Evolutionary conservation across 1,284 basidiomycete species (phyloP), one percentile per base, ranked within the genome.

Genomic region (Sanghuangporus sanghuang): DNA sequence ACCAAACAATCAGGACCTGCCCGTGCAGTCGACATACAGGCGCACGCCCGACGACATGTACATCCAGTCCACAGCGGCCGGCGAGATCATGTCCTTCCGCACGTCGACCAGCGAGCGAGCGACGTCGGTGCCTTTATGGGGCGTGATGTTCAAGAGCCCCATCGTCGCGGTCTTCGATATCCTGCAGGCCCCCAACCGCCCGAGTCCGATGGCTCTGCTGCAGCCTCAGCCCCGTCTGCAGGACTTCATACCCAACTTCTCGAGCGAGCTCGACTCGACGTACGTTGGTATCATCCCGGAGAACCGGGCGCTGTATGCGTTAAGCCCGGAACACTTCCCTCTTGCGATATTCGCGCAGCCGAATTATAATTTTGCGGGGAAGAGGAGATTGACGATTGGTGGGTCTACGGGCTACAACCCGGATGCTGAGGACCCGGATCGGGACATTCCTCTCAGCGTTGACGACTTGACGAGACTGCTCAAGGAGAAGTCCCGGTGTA

Each of bases 151-250:
- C 69, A 72, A 75, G 2, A 76, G 79, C 63, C 87, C 90, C 53
- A 92, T 88, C 63, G 90, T 93, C 35, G 89, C 90, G 7, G 79
- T 92, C 21, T 93, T 93, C 69, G 92, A 94, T 70, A 83, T 93
- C 40, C 78, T 93, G 4, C 76, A 73, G 39, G 77, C 76, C 59
- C 73, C 81, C 48, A 71, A 71, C 38, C 77, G 79, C 1, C 74
- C 77, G 55, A 79, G 82, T 40, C 86, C 92, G 0, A 85, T 93
- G 70, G 86, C 90, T 11, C 82, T 95, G 23, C 81, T 91, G 8
- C 93, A 95, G 70, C 92, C 92, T 1, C 85, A 83, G 3, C 86
- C 88, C 0, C 79, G 81, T 32, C 79, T 92, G 4, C 79, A 86
- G 54, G 85, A 90, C 61, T 78, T 90, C 44, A 74, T 92, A 27